Base-by-base conservation (phyloP, 345 rosid genomes). In the Linum trigynum region DNA sequence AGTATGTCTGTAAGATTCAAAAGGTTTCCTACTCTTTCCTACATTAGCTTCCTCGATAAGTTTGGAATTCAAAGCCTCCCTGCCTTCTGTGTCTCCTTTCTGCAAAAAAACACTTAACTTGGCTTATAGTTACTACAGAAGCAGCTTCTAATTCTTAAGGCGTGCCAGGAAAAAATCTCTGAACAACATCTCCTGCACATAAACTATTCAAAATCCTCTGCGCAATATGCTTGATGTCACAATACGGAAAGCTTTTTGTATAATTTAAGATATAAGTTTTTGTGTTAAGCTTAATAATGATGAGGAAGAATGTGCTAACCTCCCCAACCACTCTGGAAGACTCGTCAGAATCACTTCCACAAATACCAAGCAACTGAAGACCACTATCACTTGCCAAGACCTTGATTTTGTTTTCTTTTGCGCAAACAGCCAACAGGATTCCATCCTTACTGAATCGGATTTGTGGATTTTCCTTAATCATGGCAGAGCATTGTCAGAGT, bases 361-460 rank as follows among this genome's bases (percentile, higher is more conserved):
- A 39, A 41, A 35, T 42, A 59, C 56, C 66, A 59, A 67, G 65
- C 68, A 65, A 60, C 67, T 43, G 56, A 41, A 66, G 60, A 43
- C 58, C 72, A 15, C 6, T 5, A 57, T 67, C 42, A 39, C 68
- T 16, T 53, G 72, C 78, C 60, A 81, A 57, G 62, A 81, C 78
- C 75, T 71, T 81, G 70, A 81, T 78, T 55, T 42, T 67, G 61
- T 70, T 66, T 63, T 61, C 62, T 3, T 56, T 71, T 4, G 77
- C 73, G 42, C 38, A 56, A 60, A 73, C 75, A 65, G 82, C 79
- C 69, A 75, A 63, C 63, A 79, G 61, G 6, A 71, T 60, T 2
- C 77, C 71, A 14, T 70, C 75, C 65, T 67, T 65, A 69, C 75
- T 79, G 73, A 73, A 70, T 17, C 75, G 68, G 41, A 79, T 57